A percentile compares a stretch with the other conserved stretches of the same genome.
These are phyloP conservation scores for Nothophytophthora sp. DNA, from an alignment of 352 stramenopile species.

Conservation along the genomic window DNA sequence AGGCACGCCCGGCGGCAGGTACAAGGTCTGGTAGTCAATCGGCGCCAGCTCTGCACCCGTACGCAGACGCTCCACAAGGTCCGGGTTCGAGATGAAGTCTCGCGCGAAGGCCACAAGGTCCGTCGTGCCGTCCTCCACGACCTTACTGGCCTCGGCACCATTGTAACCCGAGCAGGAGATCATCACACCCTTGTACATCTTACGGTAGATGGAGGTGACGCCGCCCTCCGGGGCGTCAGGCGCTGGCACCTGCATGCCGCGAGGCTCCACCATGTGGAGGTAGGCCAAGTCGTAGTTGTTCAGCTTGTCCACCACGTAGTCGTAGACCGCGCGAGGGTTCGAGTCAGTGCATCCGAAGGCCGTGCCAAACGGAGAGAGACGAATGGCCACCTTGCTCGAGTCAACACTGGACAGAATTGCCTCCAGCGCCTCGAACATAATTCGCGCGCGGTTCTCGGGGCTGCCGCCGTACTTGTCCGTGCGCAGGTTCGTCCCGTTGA, in stretches of 20 bases:
- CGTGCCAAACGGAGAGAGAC: constrained; percentile 33
- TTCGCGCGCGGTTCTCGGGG: constrained; percentile 72
- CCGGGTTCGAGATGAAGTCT: constrained; percentile 67
- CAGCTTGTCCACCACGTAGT: constrained; percentile 37
- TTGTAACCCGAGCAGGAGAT: constrained; percentile 51
- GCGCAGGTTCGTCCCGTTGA: constrained; percentile 67
- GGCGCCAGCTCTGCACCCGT: constrained; percentile 29
- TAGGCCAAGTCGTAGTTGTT: constrained; percentile 50
- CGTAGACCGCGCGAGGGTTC: constrained; percentile 38
- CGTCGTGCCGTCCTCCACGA: constrained; percentile 33
- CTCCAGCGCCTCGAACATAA: constrained; percentile 73
- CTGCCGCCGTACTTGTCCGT: constrained; percentile 59
- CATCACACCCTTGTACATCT: constrained; percentile 50
- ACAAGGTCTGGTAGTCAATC: constrained; percentile 32
- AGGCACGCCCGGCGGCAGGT: constrained; percentile 21
- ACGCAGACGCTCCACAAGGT: constrained; percentile 51
- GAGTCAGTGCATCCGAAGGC: constrained; percentile 43
- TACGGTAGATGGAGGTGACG: constrained; percentile 43
- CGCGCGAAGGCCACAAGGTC: constrained; percentile 61
- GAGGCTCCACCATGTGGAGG: constrained; percentile 53
- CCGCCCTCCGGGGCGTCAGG: constrained; percentile 34
- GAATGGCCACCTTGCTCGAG: constrained; percentile 36
- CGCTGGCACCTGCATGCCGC: constrained; percentile 25
- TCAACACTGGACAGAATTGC: constrained; percentile 32
- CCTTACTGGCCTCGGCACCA: constrained; percentile 27